Base-by-base conservation (phyloP, 805 yeast genomes). In the Wickerhamomyces hampshirensis region DNA sequence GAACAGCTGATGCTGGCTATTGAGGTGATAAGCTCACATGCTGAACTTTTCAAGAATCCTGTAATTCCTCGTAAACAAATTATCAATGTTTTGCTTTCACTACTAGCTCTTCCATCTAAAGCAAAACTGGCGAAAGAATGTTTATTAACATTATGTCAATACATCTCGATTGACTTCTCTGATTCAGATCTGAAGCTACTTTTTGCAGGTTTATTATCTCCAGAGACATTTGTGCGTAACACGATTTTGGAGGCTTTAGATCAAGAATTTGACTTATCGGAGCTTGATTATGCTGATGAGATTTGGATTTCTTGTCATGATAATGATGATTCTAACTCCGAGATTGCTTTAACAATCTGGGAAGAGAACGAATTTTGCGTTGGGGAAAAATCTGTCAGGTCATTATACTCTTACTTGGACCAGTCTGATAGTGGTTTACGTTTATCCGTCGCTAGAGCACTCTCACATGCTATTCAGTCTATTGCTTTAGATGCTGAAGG, bases 101-200 rank as follows among this genome's bases (percentile, higher is more conserved):
- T 89, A 43, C 69, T 93, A 72, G 67, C 75, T 17, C 63, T 84
- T 34, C 85, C 96, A 10, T 66, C 88, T 0, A 85, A 83, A 50
- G 83, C 91, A 11, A 87, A 88, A 47, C 60, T 77, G 34, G 81
- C 93, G 10, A 86, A 86, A 54, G 97, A 88, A 41, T 84, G 94
- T 53, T 73, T 93, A 56, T 64, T 80, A 34, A 71, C 93, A 0
- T 56, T 93, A 30, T 77, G 89, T 42, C 95, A 84, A 55, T 77
- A 80, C 44, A 76, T 88, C 17, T 75, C 95, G 1, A 68, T 79
- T 15, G 73, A 77, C 35, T 71, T 80, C 33, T 63, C 75, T 0
- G 58, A 60, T 1, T 59, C 51, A 3, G 97, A 91, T 55, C 58
- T 86, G 43, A 49, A 63, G 13, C 55, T 84, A 9, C 62, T 88